These are phyloP conservation scores for Termitomyces bulborhizus DNA, from an alignment of 768 basidiomycete species.

Conservation along the genomic window DNA sequence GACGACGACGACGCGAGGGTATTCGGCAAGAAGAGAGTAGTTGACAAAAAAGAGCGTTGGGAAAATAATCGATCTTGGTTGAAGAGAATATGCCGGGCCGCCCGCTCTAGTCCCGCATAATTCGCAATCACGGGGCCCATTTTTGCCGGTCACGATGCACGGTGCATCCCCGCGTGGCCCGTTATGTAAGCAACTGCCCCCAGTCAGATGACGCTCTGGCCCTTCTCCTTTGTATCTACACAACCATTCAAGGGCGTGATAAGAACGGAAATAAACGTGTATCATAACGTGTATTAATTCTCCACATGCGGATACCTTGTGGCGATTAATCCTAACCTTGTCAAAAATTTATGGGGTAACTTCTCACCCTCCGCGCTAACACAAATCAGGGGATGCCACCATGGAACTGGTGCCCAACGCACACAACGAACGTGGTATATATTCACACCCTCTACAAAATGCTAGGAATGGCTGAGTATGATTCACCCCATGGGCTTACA, in stretches of 20 bases:
- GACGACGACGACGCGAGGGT: neutral
- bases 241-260: neutral
- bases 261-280: constrained; percentile 1
- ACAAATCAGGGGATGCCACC: constrained; percentile 2
- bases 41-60: constrained; percentile 3
- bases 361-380: neutral
- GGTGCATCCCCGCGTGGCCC: neutral
- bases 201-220: constrained; percentile 3
- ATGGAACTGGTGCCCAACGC: no score
- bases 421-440: neutral
- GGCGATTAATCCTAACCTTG: constrained; percentile 1
- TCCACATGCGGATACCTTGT: neutral
- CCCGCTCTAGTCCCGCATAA: neutral
- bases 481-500: neutral
- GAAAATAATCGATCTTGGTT: constrained; percentile 13
- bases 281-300: neutral
- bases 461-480: neutral
- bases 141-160: constrained; percentile 10
- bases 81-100: constrained; percentile 9
- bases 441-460: neutral
- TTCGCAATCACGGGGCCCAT: constrained; percentile 5
- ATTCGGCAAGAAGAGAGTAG: constrained; percentile 1
- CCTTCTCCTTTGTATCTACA: neutral
- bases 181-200: neutral
- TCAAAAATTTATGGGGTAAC: constrained; percentile 2